Percentiles rank a stretch among this genome's conserved stretches.
phyloP scores from a whole-genome alignment of 306 rosid species.

The Arachis hypogaea region DNA sequence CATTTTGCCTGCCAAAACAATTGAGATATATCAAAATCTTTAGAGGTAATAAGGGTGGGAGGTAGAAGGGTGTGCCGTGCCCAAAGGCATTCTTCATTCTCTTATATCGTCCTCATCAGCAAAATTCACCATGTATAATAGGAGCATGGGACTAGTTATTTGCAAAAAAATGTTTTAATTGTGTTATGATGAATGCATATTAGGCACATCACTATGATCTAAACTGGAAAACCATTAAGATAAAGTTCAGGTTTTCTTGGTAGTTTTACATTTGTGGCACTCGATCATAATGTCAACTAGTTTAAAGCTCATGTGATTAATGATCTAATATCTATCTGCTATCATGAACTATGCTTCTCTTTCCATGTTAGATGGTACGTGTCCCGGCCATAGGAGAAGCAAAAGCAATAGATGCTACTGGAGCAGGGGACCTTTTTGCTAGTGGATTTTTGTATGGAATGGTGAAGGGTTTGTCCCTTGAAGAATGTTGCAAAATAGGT shows the following conservation, averaged over 20 bases:
- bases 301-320: neutral
- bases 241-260: neutral
- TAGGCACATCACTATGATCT: slow-evolving; percentile 6
- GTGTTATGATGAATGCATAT: neutral
- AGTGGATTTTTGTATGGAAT: slow-evolving; percentile 93
- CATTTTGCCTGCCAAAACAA: too few relatives aligned
- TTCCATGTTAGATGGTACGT: slow-evolving; percentile 57
- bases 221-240: neutral
- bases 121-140: slow-evolving; percentile 4
- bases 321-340: neutral
- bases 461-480: slow-evolving; percentile 76
- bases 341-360: slow-evolving; percentile 11
- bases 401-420: slow-evolving; percentile 84
- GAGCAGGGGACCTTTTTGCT: slow-evolving; percentile 98
- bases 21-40: too few relatives aligned
- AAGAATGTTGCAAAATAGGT: slow-evolving; percentile 91
- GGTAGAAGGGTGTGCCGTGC: too few relatives aligned
- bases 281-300: slow-evolving; percentile 23
- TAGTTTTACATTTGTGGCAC: slow-evolving; percentile 21
- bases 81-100: slow-evolving; percentile 18
- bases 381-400: slow-evolving; percentile 82
- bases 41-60: too few relatives aligned
- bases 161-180: too few relatives aligned
- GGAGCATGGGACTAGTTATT: too few relatives aligned
- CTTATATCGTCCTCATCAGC: slow-evolving; percentile 1